A percentile compares a stretch with the other conserved stretches of the same genome.
phyloP scores from a whole-genome alignment of 495 filamentous ascomycete species.

The Aspergillus leporis region DNA sequence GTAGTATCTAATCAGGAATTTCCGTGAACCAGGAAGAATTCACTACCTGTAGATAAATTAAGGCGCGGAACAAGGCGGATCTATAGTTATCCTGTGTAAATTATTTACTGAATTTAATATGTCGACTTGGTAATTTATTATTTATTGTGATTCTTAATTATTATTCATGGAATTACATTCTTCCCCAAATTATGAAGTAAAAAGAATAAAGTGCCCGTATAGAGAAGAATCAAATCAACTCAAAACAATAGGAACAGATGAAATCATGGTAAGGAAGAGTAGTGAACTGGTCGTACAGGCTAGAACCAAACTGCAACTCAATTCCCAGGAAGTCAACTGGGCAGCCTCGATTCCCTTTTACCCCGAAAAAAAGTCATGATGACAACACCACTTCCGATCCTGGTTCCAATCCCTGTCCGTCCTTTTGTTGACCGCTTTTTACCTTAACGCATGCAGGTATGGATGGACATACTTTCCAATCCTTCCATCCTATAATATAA shows the following conservation, averaged over 20 bases:
- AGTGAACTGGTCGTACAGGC: no score
- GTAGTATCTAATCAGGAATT: neutral
- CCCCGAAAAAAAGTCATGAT: slow-evolving; percentile 17
- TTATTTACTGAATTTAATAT: neutral
- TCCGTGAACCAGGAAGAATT: neutral
- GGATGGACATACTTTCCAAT: neutral
- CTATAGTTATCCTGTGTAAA: neutral
- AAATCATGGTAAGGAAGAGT: slow-evolving; percentile 12
- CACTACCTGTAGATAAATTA: neutral
- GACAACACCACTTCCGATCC: slow-evolving; percentile 15
- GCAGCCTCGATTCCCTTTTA: neutral
- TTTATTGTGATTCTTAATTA: no score
- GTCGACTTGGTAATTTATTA: no score
- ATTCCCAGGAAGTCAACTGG: neutral
- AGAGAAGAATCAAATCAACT: no score
- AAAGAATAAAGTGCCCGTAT: no score
- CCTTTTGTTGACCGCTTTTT: slow-evolving; percentile 21
- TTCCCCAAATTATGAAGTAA: no score
- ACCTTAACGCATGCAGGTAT: neutral
- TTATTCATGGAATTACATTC: no score
- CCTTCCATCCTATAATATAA: neutral
- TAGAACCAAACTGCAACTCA: no score
- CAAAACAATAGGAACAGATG: neutral
- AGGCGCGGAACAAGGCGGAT: neutral
- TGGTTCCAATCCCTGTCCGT: neutral